Percentiles rank a stretch among this genome's conserved stretches.
phyloP scores from a whole-genome alignment of 1,284 basidiomycete species.

The Boletus semigastroideus region DNA sequence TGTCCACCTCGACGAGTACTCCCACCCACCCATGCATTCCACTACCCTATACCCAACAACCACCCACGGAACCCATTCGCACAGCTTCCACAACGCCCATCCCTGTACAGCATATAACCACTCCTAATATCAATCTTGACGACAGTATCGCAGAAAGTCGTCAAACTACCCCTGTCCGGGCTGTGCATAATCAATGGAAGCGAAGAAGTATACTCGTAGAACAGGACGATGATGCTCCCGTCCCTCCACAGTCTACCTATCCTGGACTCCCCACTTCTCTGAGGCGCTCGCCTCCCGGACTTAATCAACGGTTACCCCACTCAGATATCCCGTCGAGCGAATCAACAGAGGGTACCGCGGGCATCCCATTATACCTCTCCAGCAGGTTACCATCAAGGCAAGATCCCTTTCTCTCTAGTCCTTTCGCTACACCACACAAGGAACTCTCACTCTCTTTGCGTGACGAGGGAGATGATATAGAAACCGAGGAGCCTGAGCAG shows the following conservation, averaged over 20 bases:
- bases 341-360: constrained; percentile 41
- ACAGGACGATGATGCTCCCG: constrained; percentile 51
- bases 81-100: constrained; percentile 33
- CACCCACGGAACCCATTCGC: constrained; percentile 23
- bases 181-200: constrained; percentile 39
- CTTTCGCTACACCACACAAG: constrained; percentile 68
- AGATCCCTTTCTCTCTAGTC: constrained; percentile 64
- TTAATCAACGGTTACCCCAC: constrained; percentile 42
- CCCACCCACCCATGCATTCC: constrained; percentile 57
- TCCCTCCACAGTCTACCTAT: constrained; percentile 37
- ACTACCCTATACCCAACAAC: constrained; percentile 37
- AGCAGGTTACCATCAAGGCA: constrained; percentile 47
- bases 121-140: constrained; percentile 31
- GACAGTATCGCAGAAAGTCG: constrained; percentile 32
- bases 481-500: constrained; percentile 45
- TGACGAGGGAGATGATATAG: constrained; percentile 52
- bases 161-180: constrained; percentile 36
- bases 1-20: constrained; percentile 60
- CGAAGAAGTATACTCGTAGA: constrained; percentile 70
- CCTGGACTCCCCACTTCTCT: constrained; percentile 37
- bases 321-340: constrained; percentile 48
- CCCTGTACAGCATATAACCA: constrained; percentile 27
- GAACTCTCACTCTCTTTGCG: constrained; percentile 47
- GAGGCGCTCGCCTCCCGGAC: constrained; percentile 31
- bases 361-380: constrained; percentile 48